These are phyloP conservation scores for Areca catechu DNA, from an alignment of 176 grass and related monocot species.

Conservation along the genomic window DNA sequence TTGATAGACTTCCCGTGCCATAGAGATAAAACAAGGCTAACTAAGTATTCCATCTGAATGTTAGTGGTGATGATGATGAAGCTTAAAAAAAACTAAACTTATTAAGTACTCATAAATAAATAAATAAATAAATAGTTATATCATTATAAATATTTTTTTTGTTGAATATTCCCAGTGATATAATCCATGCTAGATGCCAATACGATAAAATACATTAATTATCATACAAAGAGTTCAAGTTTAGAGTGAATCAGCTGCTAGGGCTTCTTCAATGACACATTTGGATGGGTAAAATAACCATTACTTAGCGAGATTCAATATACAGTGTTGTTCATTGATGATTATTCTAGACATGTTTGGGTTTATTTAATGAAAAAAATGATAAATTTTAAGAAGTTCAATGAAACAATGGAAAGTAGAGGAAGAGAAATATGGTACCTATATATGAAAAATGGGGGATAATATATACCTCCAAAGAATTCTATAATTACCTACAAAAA, in stretches of 20 bases:
- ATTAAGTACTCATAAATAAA: too few species aligned
- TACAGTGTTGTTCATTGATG: slow-evolving; percentile 1
- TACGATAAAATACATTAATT: slow-evolving; percentile 8
- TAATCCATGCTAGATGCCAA: too few species aligned
- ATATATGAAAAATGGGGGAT: too few species aligned
- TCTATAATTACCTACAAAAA: slow-evolving; percentile 2
- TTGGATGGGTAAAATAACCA: slow-evolving; percentile 6
- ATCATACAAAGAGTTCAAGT: not conserved
- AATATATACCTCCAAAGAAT: slow-evolving; percentile 16
- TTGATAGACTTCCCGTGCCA: too few species aligned
- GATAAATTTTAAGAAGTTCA: slow-evolving; percentile 16
- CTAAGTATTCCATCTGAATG: too few species aligned
- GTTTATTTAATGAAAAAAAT: slow-evolving; percentile 18
- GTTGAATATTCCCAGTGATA: too few species aligned
- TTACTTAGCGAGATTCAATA: not conserved
- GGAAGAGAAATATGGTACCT: not conserved
- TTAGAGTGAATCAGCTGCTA: not conserved
- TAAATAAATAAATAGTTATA: too few species aligned
- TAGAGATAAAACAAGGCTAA: too few species aligned
- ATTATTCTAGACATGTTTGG: not conserved
- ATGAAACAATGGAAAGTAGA: slow-evolving; percentile 11
- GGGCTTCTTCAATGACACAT: slow-evolving; percentile 22
- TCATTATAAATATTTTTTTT: too few species aligned
- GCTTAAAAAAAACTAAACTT: too few species aligned
- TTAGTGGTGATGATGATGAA: too few species aligned